Conservation (phyloP, 2,329 filamentous ascomycete species). For the Dryadomyces quercivorus region DNA sequence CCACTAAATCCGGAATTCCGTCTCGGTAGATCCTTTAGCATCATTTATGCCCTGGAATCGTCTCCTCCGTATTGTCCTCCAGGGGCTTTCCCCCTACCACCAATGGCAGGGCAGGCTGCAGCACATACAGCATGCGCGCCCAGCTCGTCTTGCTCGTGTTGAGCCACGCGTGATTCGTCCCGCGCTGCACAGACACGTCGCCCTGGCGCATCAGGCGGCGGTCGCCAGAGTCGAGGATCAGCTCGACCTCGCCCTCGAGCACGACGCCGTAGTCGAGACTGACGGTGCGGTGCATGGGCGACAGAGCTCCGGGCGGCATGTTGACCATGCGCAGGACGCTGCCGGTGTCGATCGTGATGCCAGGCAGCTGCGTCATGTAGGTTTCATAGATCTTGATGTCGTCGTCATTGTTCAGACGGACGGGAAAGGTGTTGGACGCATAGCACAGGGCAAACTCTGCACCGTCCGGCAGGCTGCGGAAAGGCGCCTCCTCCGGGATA, state of each 20-base stretch:
- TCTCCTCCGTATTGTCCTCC: constrained; percentile 21
- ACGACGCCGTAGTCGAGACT: constrained; percentile 24
- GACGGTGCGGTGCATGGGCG: constrained; percentile 12
- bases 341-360: constrained; percentile 10
- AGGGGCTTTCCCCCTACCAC: constrained; percentile 10
- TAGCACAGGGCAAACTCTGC: constrained; percentile 9
- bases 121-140: constrained; percentile 30
- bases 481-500: constrained; percentile 7
- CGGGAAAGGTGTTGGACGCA: constrained; percentile 7
- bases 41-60: background rate
- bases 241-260: constrained; percentile 30
- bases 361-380: constrained; percentile 5
- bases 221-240: constrained; percentile 31
- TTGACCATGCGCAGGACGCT: constrained; percentile 12
- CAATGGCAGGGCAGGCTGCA: constrained; percentile 17
- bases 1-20: no score
- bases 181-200: constrained; percentile 33
- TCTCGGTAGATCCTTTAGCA: no score
- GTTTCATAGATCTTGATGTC: constrained; percentile 8
- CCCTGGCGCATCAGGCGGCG: constrained; percentile 26
- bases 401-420: constrained; percentile 1
- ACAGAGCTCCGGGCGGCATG: constrained; percentile 7
- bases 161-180: constrained; percentile 30
- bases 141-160: constrained; percentile 29
- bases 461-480: constrained; percentile 3